Conservation (phyloP, 2,329 filamentous ascomycete genomes). For the Colletotrichum paranaense region DNA sequence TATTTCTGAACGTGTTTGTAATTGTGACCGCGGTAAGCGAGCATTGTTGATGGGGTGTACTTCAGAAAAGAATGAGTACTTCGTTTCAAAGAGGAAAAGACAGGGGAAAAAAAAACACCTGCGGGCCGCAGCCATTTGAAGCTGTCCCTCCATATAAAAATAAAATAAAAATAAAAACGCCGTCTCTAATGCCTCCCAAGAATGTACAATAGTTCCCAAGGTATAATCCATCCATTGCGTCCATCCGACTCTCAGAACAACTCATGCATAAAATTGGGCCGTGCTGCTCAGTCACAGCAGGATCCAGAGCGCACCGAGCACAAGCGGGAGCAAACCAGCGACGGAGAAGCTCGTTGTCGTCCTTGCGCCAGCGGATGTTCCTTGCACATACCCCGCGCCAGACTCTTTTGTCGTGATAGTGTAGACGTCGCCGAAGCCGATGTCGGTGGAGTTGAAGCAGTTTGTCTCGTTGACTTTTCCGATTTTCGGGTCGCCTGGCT, state of each 20-base stretch:
- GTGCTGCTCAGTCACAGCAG: constrained; percentile 44
- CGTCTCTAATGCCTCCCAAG: constrained; percentile 34
- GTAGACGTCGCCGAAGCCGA: constrained; percentile 83
- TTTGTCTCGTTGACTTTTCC: constrained; percentile 81
- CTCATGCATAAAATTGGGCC: neutral
- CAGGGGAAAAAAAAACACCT: neutral
- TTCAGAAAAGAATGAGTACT: too few species aligned
- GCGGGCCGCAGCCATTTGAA: neutral
- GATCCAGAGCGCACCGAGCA: constrained; percentile 51
- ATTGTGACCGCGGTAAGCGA: too few species aligned
- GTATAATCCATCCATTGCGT: constrained; percentile 25
- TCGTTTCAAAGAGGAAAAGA: neutral
- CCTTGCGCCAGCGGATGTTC: constrained; percentile 41
- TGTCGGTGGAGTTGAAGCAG: constrained; percentile 87
- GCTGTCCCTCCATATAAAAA: neutral
- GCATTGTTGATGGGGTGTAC: too few species aligned
- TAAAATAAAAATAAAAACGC: constrained; percentile 6
- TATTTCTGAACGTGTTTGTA: too few species aligned
- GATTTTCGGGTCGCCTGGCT: constrained; percentile 75
- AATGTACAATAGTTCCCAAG: constrained; percentile 19
- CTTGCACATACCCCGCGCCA: constrained; percentile 39
- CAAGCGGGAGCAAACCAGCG: constrained; percentile 56
- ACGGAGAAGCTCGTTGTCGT: constrained; percentile 20
- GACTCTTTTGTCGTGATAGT: constrained; percentile 66
- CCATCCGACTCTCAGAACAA: neutral